These are phyloP conservation scores for Entophlyctis helioformis DNA, from an alignment of 192 early-diverging fungal species.

Conservation along the genomic window DNA sequence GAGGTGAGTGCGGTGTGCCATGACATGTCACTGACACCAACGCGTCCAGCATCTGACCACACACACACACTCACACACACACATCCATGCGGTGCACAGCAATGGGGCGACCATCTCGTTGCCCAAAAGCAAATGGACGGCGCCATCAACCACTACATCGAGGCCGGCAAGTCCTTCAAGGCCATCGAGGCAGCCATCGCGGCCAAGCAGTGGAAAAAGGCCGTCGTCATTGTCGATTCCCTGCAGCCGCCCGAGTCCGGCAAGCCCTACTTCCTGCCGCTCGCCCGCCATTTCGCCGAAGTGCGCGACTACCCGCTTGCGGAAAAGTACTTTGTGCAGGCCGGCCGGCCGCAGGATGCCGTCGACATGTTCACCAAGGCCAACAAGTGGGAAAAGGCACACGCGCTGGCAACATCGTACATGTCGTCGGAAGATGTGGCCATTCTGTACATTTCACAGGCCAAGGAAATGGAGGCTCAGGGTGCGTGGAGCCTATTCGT, in stretches of 20 bases:
- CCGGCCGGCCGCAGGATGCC: constrained; percentile 43
- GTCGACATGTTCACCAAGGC: constrained; percentile 53
- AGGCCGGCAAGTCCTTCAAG: constrained; percentile 45
- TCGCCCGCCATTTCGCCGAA: constrained; percentile 42
- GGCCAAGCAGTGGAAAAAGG: constrained; percentile 54
- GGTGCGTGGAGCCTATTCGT: constrained; percentile 14
- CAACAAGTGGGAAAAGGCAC: constrained; percentile 51
- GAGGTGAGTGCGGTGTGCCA: too few relatives aligned
- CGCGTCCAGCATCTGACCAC: too few relatives aligned
- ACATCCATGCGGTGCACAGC: too few relatives aligned
- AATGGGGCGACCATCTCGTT: constrained; percentile 55
- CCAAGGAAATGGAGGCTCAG: constrained; percentile 44
- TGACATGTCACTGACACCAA: too few relatives aligned
- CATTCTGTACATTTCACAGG: constrained; percentile 44
- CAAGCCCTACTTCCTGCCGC: constrained; percentile 31
- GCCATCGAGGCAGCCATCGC: constrained; percentile 41
- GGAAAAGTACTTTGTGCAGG: constrained; percentile 48
- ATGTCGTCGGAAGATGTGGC: constrained; percentile 49
- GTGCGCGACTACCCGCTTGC: constrained; percentile 27
- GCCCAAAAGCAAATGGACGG: constrained; percentile 50
- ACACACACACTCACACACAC: too few relatives aligned
- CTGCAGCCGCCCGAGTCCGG: constrained; percentile 36
- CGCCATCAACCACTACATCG: constrained; percentile 57
- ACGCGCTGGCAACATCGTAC: constrained; percentile 41
- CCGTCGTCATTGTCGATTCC: constrained; percentile 45